Percentiles rank a stretch among this genome's conserved stretches.
phyloP scores from a whole-genome alignment of 768 basidiomycete species.

The Leccinellum albellum region DNA sequence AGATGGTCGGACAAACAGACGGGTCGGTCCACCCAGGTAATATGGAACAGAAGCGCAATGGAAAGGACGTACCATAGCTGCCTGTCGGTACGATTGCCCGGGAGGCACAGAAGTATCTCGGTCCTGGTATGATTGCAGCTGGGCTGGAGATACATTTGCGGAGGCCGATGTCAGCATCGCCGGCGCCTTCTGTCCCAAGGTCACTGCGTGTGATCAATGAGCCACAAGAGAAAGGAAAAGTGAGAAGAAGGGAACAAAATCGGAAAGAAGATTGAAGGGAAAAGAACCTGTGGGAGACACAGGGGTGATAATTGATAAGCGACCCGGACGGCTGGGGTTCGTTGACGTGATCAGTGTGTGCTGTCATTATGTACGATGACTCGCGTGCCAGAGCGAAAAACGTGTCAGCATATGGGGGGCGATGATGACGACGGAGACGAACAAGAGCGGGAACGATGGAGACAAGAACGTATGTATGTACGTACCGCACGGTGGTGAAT shows the following conservation, averaged over 20 bases:
- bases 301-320: slow-evolving; percentile 1
- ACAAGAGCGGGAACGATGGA: neutral
- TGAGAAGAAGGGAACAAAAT: neutral
- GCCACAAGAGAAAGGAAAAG: neutral
- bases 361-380: neutral
- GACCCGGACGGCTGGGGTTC: neutral
- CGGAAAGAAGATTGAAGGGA: neutral
- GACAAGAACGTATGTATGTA: neutral
- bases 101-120: slow-evolving; percentile 59
- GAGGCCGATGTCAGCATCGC: slow-evolving; percentile 56
- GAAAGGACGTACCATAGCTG: slow-evolving; percentile 45
- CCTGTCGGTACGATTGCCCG: slow-evolving; percentile 59
- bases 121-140: slow-evolving; percentile 50
- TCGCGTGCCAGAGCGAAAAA: neutral
- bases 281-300: neutral
- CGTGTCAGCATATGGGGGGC: neutral
- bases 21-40: too few species aligned
- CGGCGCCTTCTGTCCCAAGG: slow-evolving; percentile 65
- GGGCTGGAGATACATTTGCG: slow-evolving; percentile 51
- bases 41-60: neutral
- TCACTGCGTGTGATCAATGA: slow-evolving; percentile 39
- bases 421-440: neutral
- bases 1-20: neutral
- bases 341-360: neutral
- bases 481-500: slow-evolving; percentile 58